Conservation (phyloP, 2,329 filamentous ascomycete genomes). For the Mariannaea elegans region DNA sequence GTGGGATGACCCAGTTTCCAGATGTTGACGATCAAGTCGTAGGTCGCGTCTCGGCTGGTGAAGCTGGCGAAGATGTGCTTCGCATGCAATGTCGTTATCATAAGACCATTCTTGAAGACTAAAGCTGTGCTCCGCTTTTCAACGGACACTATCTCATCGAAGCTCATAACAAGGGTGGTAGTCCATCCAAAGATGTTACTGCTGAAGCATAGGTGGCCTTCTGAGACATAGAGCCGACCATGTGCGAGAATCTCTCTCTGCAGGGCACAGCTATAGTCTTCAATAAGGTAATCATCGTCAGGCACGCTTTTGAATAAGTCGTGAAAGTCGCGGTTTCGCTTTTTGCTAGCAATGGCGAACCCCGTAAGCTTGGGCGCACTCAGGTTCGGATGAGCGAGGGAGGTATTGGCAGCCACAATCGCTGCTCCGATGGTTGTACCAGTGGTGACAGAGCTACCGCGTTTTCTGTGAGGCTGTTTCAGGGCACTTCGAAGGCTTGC, state of each 20-base stretch:
- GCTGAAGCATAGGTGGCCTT: slow-evolving; percentile 97
- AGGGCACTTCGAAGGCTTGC: slow-evolving; percentile 73
- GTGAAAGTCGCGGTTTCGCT: slow-evolving; percentile 95
- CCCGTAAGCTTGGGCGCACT: slow-evolving; percentile 83
- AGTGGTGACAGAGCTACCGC: slow-evolving; percentile 82
- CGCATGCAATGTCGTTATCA: slow-evolving; percentile 94
- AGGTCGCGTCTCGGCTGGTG: slow-evolving; percentile 92
- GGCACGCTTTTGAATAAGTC: slow-evolving; percentile 94
- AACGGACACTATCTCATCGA: slow-evolving; percentile 95
- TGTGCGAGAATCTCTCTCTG: slow-evolving; percentile 96
- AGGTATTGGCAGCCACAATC: slow-evolving; percentile 74
- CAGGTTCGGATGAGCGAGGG: slow-evolving; percentile 71
- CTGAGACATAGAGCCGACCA: slow-evolving; percentile 92
- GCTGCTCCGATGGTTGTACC: slow-evolving; percentile 73
- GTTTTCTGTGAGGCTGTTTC: slow-evolving; percentile 70
- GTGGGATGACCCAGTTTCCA: slow-evolving; percentile 98
- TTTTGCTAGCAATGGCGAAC: slow-evolving; percentile 95
- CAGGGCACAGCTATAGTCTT: slow-evolving; percentile 96
- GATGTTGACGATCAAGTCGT: slow-evolving; percentile 96
- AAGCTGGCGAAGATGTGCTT: slow-evolving; percentile 97
- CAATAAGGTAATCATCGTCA: slow-evolving; percentile 96
- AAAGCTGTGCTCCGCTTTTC: slow-evolving; percentile 97
- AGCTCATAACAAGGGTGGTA: slow-evolving; percentile 96
- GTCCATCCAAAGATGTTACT: slow-evolving; percentile 99
- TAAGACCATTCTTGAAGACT: slow-evolving; percentile 95